Conservation (phyloP, 2,329 filamentous ascomycete species). For the Phialophora chinensis region DNA sequence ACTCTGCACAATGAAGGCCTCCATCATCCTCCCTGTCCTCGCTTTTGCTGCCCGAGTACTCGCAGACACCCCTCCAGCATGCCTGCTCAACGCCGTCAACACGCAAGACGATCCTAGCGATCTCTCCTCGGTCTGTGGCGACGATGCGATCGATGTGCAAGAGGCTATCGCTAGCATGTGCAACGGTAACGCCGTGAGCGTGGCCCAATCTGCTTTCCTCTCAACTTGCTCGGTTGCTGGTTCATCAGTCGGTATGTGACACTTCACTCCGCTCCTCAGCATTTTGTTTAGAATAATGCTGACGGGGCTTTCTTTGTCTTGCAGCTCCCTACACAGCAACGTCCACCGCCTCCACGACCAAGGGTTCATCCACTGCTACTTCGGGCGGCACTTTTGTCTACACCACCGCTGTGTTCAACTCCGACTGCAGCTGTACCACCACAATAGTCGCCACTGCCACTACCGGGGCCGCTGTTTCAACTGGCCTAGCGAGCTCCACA, state of each 20-base stretch:
- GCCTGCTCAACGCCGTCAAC: constrained; percentile 58
- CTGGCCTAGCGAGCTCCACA: constrained; percentile 25
- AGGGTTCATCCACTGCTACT: constrained; percentile 33
- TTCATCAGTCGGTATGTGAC: constrained; percentile 49
- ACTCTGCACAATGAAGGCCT: constrained; percentile 31
- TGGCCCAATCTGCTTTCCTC: constrained; percentile 49
- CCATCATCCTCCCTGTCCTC: constrained; percentile 52
- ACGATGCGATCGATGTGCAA: constrained; percentile 45
- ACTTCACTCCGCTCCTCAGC: background rate
- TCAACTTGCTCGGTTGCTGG: constrained; percentile 49
- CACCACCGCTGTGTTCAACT: constrained; percentile 40
- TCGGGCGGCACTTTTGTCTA: constrained; percentile 33
- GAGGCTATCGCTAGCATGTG: constrained; percentile 47
- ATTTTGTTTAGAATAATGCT: background rate
- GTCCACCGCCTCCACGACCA: constrained; percentile 38
- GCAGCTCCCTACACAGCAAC: constrained; percentile 42
- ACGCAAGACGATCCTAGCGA: constrained; percentile 47
- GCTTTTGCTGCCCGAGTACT: constrained; percentile 51
- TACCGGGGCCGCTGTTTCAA: constrained; percentile 32
- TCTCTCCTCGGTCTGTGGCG: constrained; percentile 49
- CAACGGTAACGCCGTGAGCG: constrained; percentile 39
- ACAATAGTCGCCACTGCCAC: constrained; percentile 29
- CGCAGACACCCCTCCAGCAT: constrained; percentile 56
- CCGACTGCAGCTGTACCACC: constrained; percentile 35
- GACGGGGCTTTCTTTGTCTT: constrained; percentile 3